A percentile compares a stretch with the other conserved stretches of the same genome.
Conservation (phyloP, 768 basidiomycete genomes). For the Cantharellus anzutake region DNA sequence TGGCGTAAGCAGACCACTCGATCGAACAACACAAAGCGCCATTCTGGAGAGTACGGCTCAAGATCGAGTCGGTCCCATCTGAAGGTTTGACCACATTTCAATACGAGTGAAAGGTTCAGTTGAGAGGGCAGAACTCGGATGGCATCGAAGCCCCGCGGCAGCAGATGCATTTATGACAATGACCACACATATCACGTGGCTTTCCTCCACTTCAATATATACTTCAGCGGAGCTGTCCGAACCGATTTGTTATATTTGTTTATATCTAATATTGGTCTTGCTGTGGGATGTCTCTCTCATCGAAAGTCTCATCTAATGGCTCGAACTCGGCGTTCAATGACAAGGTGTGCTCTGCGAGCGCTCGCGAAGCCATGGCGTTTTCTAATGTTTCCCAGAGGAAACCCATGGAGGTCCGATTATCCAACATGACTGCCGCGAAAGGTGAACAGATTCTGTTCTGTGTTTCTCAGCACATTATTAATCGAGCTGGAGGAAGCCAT, state of each 20-base stretch:
- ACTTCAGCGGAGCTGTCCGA: no score
- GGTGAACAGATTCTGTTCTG: slow-evolving; percentile 25
- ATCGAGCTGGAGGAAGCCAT: slow-evolving; percentile 39
- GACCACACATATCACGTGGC: no score
- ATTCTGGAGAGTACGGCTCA: slow-evolving; percentile 26
- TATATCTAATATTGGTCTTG: no score
- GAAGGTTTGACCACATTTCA: slow-evolving; percentile 74
- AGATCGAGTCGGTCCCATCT: slow-evolving; percentile 41
- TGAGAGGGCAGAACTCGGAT: slow-evolving; percentile 46
- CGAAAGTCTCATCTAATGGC: slow-evolving; percentile 16
- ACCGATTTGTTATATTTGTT: no score
- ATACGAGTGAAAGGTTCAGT: slow-evolving; percentile 55
- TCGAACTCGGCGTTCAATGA: slow-evolving; percentile 73
- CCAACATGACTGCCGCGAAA: slow-evolving; percentile 96
- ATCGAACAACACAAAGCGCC: slow-evolving; percentile 60
- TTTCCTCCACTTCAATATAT: no score
- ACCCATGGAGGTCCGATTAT: slow-evolving; percentile 92
- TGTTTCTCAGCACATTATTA: background rate
- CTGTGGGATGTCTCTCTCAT: background rate
- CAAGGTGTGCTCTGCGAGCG: slow-evolving; percentile 30
- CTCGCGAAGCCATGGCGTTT: slow-evolving; percentile 9
- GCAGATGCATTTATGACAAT: background rate
- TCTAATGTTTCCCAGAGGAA: slow-evolving; percentile 44
- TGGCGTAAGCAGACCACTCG: slow-evolving; percentile 74
- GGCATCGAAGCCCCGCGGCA: slow-evolving; percentile 29